Evolutionary conservation across 1,139 yeast species (phyloP), one percentile per base, ranked within the genome.

Genomic region (Yamadazyma friedrichii): DNA sequence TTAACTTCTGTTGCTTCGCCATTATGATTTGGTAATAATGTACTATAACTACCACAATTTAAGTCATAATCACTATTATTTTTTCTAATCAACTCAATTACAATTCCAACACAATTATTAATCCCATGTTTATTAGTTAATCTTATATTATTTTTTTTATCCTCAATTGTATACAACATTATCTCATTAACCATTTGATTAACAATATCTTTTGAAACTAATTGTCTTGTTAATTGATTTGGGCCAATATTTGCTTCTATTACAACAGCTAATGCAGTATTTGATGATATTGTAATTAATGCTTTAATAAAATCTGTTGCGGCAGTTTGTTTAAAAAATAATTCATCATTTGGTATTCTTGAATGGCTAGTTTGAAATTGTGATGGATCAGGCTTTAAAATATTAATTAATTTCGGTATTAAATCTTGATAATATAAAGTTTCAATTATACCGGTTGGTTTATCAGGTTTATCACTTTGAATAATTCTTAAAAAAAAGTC

Each of bases 231-330:
- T 36, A 72, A 58, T 46, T 65, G 74, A 42, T 70, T 70, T 2
- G 75, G 78, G 0, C 77, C 78, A 41, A 70, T 74, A 63, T 72
- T 72, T 1, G 76, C 69, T 43, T 72, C 78, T 15, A 70, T 53
- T 1, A 70, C 74, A 4, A 70, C 73, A 0, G 78, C 76, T 43
- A 70, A 57, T 4, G 76, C 74, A 3, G 76, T 67, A 47, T 72
- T 73, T n/a, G 96, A 96, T 26, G 96, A 88, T 33, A 94, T 87
- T 2, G 97, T 85, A 25, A 93, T 87, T 56, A 94, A 78, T 0
- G 98, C 98, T 59, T 93, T 94, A 42, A 93, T 66, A 56, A 93
- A 93, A 58, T 93, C 99, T 9, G 97, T 95, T 1, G 96, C 95
- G 0, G 98, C 95, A 2, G 95, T 84, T 61, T 93, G 98, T 39